Evolutionary conservation across 495 filamentous ascomycete species (phyloP), one percentile per base, ranked within the genome.

Genomic region (Penicillium egyptiacum): DNA sequence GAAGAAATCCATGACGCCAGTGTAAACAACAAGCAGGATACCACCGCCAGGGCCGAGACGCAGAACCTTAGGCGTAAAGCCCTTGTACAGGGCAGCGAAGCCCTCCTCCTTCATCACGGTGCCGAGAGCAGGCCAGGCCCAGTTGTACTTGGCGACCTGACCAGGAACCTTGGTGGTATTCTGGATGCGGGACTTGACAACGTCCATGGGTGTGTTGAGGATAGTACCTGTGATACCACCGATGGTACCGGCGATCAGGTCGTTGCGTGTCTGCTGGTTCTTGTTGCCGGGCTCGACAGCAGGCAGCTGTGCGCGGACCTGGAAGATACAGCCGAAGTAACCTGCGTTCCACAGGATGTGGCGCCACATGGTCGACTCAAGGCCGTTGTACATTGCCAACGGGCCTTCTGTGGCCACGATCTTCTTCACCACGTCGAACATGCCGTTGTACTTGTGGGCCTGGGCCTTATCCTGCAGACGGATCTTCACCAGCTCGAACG

Each of bases 271-370:
- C 71, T 96, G 86, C 57, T 85, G 81, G 51, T 75, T 77, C 82
- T 96, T 96, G 73, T 87, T 88, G 39, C 75, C 74, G 17, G 75
- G 75, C 54, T 88, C 83, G 5, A 83, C 80, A 67, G 85, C 82
- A 37, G 94, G 94, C 22, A 98, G 69, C 62, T 96, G 77, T 44
- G 83, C 81, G 65, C 91, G 89, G 54, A 96, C 89, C 75, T 98
- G 94, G 83, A 91, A 92, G 75, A 98, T 98, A 75, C 91, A 92
- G 64, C 94, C 94, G 71, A 98, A 98, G 80, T 98, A 98, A 44
- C 94, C 94, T 8, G 89, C 82, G 73, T 98, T 98, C 94, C 94
- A 98, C 55, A 97, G 81, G 52, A 97, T 84, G 75, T 98, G 94
- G 60, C 94, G 88, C 94, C 94, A 98, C 70, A 97, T 77, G 25